Percentiles rank a stretch among this genome's conserved stretches.
phyloP scores from a whole-genome alignment of 1,139 yeast species.

The Scheffersomyces insectosa region DNA sequence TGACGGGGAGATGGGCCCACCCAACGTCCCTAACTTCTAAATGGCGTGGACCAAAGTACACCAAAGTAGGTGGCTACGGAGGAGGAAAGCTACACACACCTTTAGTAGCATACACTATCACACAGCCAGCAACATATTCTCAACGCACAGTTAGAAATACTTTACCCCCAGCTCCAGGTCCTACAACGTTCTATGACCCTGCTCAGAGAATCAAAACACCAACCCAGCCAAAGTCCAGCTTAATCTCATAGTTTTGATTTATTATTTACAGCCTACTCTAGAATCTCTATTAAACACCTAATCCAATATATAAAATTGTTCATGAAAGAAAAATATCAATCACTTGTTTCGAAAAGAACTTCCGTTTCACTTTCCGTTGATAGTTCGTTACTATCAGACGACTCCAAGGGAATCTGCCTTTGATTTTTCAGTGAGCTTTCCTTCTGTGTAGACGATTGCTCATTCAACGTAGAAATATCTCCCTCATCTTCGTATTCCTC shows the following conservation, averaged over 20 bases:
- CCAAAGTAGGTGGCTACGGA: not conserved
- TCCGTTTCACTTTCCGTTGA: conserved; percentile 11
- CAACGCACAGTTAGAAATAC: not conserved
- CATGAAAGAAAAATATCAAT: too few relatives aligned
- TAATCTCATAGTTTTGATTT: too few relatives aligned
- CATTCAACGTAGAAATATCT: too few relatives aligned
- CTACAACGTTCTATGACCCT: not conserved
- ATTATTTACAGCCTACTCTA: too few relatives aligned
- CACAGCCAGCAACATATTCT: conserved; percentile 4
- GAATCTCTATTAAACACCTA: too few relatives aligned
- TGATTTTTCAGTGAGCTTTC: too few relatives aligned
- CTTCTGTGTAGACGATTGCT: too few relatives aligned
- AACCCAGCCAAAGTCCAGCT: not conserved
- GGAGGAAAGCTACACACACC: conserved; percentile 1
- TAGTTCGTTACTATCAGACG: conserved; percentile 3
- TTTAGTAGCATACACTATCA: conserved; percentile 3
- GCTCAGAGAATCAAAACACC: not conserved
- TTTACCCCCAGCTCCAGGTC: not conserved
- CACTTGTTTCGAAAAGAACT: conserved; percentile 12
- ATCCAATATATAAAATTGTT: too few relatives aligned
- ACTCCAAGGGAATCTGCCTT: not conserved
- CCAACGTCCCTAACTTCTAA: not conserved
- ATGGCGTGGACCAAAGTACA: not conserved
- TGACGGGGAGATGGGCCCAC: not conserved
- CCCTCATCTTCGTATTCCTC: not conserved